Evolutionary conservation across 2,329 filamentous ascomycete species (phyloP), one percentile per base, ranked within the genome.

Genomic region (Pseudogymnoascus pannorum): DNA sequence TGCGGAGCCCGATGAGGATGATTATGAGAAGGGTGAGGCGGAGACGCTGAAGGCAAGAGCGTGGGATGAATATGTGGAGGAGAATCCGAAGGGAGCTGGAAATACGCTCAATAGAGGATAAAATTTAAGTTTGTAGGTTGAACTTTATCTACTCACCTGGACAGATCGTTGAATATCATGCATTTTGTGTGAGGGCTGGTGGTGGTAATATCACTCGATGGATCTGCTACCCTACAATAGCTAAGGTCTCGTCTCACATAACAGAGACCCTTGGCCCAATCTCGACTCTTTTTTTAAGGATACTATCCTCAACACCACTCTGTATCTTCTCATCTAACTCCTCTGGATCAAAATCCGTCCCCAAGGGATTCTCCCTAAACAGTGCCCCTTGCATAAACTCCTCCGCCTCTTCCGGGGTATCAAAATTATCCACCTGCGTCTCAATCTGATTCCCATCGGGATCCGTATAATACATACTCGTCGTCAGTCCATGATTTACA

Each of bases 1-100:
- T 65, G 83, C 86, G 1, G 87, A 91, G 72, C 83, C 89, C 5
- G 89, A 99, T 71, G 94, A 97, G 77, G 94, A 99, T 72, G 85
- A 97, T 72, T 76, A 89, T 64, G 89, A 92, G n/a, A 90, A 87
- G 70, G 90, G 87, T 5, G 94, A 99, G 72, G 84, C 83, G 60
- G 94, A 93, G 75, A 97, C 89, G 4, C 87, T 94, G 81, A 99
- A 97, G 77, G 92, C 92, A 29, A 81, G 94, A 63, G 87, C 87
- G 64, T 99, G 94, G 94, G 94, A 99, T 75, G 93, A 99, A 71
- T 99, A 88, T 72, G 87, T 83, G 24, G 94, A 99, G 73, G 86
- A 87, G 2, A 97, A 99, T 72, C 89, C 91, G 1, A 91, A 87
- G 75, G 90, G 90, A 0, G 84, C 87, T 35, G 90, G 90, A 3